Base-by-base conservation (phyloP, 345 rosid genomes). In the Psidium friedrichsthalianum region DNA sequence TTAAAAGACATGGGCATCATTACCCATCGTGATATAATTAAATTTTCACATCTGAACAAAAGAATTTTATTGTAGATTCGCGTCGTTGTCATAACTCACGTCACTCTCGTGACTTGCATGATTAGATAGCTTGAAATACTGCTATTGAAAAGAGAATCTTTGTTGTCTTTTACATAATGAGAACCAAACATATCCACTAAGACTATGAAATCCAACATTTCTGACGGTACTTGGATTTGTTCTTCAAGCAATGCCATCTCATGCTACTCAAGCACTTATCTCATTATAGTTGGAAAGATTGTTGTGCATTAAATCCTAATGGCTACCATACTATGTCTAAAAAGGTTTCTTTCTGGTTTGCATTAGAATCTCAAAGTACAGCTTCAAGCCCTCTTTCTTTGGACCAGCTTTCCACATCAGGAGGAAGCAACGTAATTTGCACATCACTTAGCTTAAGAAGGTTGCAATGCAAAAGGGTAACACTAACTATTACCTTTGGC, bases 171-270 rank as follows among this genome's bases (percentile, higher is more conserved):
- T 64, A 32, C 11, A 29, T 36, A 15, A 61, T 0, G 6, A 15
- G 11, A 64, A 15, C 16, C 22, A 8, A 29, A 64, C 18, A 0
- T 64, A 29, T 64, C 11, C 0, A 0, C 42, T 64, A 64, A 32
- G 22, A 64, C 22, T 2, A 22, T 29, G 22, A 32, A 64, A 16
- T 32, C 22, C 36, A 64, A 64, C 20, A 64, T 36, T 64, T 64
- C 24, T 64, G 7, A 61, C 0, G 2, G 7, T 61, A 29, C 21
- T 29, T 61, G 16, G 42, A 29, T 15, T 61, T 36, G 32, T 29
- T 61, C 0, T 59, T 27, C 32, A 8, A 27, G 21, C 0, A 2
- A 59, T 0, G 20, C 9, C 0, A 1, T 59, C 40, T 2, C 5
- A 0, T 59, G 74, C 27, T 59, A 59, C 0, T 0, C 0, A 59